phyloP scores from a whole-genome alignment of 306 rosid species.

The Potentilla sterilis region DNA sequence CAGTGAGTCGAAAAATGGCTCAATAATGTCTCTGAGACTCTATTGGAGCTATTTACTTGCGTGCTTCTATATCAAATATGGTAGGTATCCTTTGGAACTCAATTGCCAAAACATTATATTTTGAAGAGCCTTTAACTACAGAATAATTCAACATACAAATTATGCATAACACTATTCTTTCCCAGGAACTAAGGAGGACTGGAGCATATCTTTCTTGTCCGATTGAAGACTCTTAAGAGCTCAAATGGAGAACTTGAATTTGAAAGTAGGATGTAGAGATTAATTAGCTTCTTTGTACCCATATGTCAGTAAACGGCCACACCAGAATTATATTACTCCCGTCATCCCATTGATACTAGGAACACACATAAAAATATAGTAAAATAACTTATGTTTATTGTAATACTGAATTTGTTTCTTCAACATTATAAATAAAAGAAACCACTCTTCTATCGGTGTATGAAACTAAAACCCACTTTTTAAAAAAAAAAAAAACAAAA shows the following conservation, averaged over 20 bases:
- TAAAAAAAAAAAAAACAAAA: too few species aligned
- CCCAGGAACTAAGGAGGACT: background rate
- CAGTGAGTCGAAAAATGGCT: too few species aligned
- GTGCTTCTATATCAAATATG: too few species aligned
- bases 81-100: background rate
- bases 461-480: constrained; percentile 7
- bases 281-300: background rate
- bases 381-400: constrained; percentile 8
- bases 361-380: background rate
- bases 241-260: background rate
- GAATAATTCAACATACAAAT: background rate
- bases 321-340: background rate
- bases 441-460: constrained; percentile 17
- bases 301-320: background rate
- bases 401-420: constrained; percentile 1
- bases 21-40: too few species aligned
- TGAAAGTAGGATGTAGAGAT: background rate
- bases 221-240: background rate
- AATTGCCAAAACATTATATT: background rate
- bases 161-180: background rate
- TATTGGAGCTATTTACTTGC: too few species aligned
- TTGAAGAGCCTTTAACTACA: background rate
- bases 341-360: background rate
- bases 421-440: background rate
- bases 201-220: background rate